Evolutionary conservation across 1,139 yeast species (phyloP).

Genomic region (Sugiyamaella sp.): DNA sequence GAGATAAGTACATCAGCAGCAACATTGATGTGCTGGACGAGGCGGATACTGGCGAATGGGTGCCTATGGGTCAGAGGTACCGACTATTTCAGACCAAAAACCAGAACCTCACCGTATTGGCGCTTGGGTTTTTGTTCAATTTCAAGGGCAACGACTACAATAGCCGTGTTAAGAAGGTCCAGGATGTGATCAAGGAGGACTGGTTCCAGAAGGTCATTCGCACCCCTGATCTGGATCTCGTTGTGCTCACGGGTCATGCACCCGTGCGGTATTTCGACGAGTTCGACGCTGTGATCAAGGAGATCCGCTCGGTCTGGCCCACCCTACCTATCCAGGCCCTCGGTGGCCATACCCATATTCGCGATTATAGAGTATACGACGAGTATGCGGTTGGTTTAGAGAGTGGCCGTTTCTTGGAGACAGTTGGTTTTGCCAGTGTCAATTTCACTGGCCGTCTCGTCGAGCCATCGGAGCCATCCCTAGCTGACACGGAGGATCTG

Average conservation of each 20-base stretch:
- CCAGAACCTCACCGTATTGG: slow-evolving; percentile 56
- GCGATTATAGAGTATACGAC: slow-evolving; percentile 80
- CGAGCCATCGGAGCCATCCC: too few species aligned
- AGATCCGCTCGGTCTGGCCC: slow-evolving; percentile 62
- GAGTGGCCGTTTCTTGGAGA: slow-evolving; percentile 91
- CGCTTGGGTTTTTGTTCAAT: slow-evolving; percentile 81
- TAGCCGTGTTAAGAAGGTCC: slow-evolving; percentile 67
- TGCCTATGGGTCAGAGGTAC: slow-evolving; percentile 68
- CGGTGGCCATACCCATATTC: slow-evolving; percentile 93
- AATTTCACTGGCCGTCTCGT: slow-evolving; percentile 39
- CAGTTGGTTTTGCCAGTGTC: slow-evolving; percentile 82
- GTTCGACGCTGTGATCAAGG: slow-evolving; percentile 49
- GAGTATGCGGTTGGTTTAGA: slow-evolving; percentile 71
- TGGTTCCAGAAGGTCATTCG: slow-evolving; percentile 67
- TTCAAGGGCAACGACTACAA: slow-evolving; percentile 63
- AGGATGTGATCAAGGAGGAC: slow-evolving; percentile 54
- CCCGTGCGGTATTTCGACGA: slow-evolving; percentile 73
- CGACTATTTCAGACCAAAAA: slow-evolving; percentile 66
- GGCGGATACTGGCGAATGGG: slow-evolving; percentile 49
- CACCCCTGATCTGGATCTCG: slow-evolving; percentile 57
- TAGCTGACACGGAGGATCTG: too few species aligned
- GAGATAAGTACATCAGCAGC: slow-evolving; percentile 70
- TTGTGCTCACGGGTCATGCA: slow-evolving; percentile 77
- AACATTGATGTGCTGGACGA: slow-evolving; percentile 66
- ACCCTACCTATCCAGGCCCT: slow-evolving; percentile 73